Evolutionary conservation across 2,329 filamentous ascomycete genomes (phyloP).

Genomic region (Xylaria sp.): DNA sequence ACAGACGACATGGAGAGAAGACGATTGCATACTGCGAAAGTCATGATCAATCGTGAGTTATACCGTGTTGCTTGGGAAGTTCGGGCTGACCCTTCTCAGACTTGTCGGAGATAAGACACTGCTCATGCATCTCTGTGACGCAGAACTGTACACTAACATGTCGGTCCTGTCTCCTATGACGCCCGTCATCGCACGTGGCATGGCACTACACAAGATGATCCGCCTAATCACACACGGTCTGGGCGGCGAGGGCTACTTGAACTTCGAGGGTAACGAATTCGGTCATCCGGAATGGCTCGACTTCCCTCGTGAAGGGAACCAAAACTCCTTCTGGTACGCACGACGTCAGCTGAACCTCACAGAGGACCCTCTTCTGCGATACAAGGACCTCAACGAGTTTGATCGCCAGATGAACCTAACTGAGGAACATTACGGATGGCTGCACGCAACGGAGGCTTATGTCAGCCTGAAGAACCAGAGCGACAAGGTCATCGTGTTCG

Average conservation of each 20-base stretch:
- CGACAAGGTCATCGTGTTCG: conserved; percentile 96
- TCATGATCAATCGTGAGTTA: conserved; percentile 92
- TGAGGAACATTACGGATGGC: conserved; percentile 92
- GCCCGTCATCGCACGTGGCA: conserved; percentile 86
- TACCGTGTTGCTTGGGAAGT: not conserved
- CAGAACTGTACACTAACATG: conserved; percentile 98
- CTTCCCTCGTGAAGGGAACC: conserved; percentile 92
- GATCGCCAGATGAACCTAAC: conserved; percentile 90
- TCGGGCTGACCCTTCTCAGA: conserved; percentile 57
- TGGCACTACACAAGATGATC: conserved; percentile 97
- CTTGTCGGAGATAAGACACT: conserved; percentile 96
- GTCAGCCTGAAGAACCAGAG: conserved; percentile 92
- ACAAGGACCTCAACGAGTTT: conserved; percentile 92
- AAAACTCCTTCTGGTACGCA: conserved; percentile 94
- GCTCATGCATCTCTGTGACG: conserved; percentile 98
- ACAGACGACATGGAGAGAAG: conserved; percentile 94
- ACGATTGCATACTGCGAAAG: conserved; percentile 98
- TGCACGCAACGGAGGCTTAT: conserved; percentile 86
- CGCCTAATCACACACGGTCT: conserved; percentile 90
- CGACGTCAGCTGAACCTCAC: conserved; percentile 92
- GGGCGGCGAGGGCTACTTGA: conserved; percentile 96
- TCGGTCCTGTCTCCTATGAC: conserved; percentile 86
- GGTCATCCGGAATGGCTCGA: conserved; percentile 99
- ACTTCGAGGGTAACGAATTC: conserved; percentile 99
- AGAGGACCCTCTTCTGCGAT: conserved; percentile 86